Evolutionary conservation across 139 green algal genomes (phyloP).

Genomic region (Tetraselmis chui): DNA sequence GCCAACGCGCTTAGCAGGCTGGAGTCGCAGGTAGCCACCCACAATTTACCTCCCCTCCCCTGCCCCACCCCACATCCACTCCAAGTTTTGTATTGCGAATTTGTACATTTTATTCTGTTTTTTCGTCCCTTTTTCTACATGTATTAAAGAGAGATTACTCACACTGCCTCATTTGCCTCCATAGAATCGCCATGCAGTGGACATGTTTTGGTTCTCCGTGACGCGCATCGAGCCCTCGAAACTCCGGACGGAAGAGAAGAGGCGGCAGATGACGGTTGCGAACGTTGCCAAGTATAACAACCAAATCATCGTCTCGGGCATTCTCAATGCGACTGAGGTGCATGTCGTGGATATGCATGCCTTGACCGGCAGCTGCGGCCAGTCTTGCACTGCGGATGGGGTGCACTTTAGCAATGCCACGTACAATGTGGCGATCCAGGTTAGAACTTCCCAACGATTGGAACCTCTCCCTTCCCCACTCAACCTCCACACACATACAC

Average conservation of each 20-base stretch:
- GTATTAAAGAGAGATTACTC: no score
- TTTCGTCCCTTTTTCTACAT: no score
- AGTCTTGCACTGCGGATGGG: not conserved
- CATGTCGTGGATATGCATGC: not conserved
- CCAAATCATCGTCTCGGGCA: not conserved
- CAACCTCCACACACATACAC: no score
- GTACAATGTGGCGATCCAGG: conserved; percentile 19
- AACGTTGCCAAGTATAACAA: conserved; percentile 18
- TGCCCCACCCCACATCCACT: not conserved
- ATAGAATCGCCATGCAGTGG: no score
- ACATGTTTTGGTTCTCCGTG: not conserved
- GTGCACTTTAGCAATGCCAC: conserved; percentile 11
- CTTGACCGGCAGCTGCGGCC: not conserved
- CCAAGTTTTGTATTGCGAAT: conserved; percentile 40
- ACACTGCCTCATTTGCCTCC: no score
- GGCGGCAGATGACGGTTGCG: conserved; percentile 8
- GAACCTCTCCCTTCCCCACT: no score
- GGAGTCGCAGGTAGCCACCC: not conserved
- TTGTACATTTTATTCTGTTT: conserved; percentile 71
- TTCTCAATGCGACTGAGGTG: not conserved
- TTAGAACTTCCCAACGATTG: no score
- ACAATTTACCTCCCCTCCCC: no score
- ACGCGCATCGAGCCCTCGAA: conserved; percentile 13
- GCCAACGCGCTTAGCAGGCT: not conserved
- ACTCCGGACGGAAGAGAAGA: conserved; percentile 18